Percentiles rank a stretch among this genome's conserved stretches.
phyloP scores from a whole-genome alignment of 108 stramenopile genomes.

The Nitzschia sp. region DNA sequence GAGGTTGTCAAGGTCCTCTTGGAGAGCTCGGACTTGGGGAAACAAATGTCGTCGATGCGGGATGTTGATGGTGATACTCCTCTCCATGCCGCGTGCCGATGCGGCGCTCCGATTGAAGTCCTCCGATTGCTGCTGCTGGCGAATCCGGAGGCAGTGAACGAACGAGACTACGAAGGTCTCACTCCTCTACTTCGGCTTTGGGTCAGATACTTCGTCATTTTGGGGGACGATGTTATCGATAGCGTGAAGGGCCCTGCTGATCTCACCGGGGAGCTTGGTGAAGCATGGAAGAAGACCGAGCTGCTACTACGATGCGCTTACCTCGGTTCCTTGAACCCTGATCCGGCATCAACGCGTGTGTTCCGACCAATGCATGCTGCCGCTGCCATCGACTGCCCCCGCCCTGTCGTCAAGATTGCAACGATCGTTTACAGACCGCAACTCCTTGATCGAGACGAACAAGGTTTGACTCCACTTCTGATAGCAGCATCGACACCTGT shows the following conservation, averaged over 20 bases:
- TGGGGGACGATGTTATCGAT: slow-evolving; percentile 58
- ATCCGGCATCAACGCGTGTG: background rate
- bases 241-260: slow-evolving; percentile 46
- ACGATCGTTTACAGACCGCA: slow-evolving; percentile 49
- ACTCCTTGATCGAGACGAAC: slow-evolving; percentile 46
- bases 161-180: slow-evolving; percentile 64
- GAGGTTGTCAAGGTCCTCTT: slow-evolving; percentile 55
- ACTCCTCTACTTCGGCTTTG: slow-evolving; percentile 63
- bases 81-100: slow-evolving; percentile 69
- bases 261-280: slow-evolving; percentile 50
- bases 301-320: slow-evolving; percentile 46
- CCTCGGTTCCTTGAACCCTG: slow-evolving; percentile 7
- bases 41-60: slow-evolving; percentile 44
- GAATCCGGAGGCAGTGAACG: slow-evolving; percentile 49
- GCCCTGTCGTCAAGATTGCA: slow-evolving; percentile 62
- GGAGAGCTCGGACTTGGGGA: slow-evolving; percentile 22
- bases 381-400: slow-evolving; percentile 60
- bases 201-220: slow-evolving; percentile 66
- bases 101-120: slow-evolving; percentile 65
- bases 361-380: slow-evolving; percentile 58
- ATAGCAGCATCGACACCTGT: slow-evolving; percentile 57
- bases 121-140: slow-evolving; percentile 44
- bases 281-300: slow-evolving; percentile 63
- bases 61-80: slow-evolving; percentile 73
- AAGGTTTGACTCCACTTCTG: slow-evolving; percentile 47